Base-by-base conservation (phyloP, 176 grass and related monocot species). In the Phragmites australis region DNA sequence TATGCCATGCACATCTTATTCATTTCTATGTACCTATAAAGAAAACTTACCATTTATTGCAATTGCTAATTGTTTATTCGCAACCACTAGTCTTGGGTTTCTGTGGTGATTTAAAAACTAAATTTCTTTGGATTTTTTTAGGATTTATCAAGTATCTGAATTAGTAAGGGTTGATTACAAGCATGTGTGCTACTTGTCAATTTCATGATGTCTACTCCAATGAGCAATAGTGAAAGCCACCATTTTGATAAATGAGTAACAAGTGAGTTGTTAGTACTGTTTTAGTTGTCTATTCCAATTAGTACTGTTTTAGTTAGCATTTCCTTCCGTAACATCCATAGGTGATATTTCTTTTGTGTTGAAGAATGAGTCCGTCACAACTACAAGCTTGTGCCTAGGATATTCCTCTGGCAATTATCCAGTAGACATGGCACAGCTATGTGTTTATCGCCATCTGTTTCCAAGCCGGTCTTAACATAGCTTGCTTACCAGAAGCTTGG, bases 391-490 rank as follows among this genome's bases (percentile, higher is more conserved):
- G 17, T 43, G 19, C 72, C 32, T 68, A 65, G 40, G 23, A 62
- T 76, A 71, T 81, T 63, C 27, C 58, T 81, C 10, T 70, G 25
- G 32, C 32, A 59, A 17, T 56, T 66, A 10, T 54, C 26, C 8
- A 82, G 27, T 39, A 34, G 14, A 44, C 70, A 69, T 61, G 70
- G 30, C 41, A 83, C 40, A 74, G 14, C 40, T 64, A 39, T 75
- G 16, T 56, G 30, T 63, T 81, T 80, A 59, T 60, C 49, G 53
- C 15, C 61, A 75, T 80, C 4, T 34, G 30, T 87, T 74, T 82
- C 43, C 34, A 88, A 79, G 13, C 26, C 15, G n/a, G n/a, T 39
- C 32, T 31, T 78, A 63, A 46, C 66, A 31, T 73, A 34, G 14
- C 52, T 82, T 52, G 48, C 46, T 42, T 74, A 66, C 29, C 41